Conservation (phyloP, 2,329 filamentous ascomycete species). For the Sporothrix curviconia region DNA sequence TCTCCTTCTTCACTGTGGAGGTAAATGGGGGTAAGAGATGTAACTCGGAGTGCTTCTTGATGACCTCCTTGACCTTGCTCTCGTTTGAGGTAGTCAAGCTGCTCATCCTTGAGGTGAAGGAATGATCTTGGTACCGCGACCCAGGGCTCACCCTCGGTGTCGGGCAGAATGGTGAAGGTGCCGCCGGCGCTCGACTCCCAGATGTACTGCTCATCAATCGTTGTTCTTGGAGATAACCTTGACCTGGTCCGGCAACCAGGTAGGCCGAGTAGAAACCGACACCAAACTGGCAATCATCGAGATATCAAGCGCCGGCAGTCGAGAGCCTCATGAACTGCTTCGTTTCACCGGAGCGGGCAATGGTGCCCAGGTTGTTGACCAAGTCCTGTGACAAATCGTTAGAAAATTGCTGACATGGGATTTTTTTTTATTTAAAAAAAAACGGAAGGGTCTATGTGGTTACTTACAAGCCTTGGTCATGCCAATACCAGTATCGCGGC, state of each 20-base stretch:
- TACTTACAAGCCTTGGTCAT: conserved; percentile 99
- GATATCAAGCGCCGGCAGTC: conserved; percentile 94
- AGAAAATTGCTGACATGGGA: too few species aligned
- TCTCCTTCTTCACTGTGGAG: conserved; percentile 99
- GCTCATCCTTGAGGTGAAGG: conserved; percentile 99
- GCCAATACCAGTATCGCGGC: conserved; percentile 95
- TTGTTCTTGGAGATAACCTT: conserved; percentile 98
- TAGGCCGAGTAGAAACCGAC: conserved; percentile 99
- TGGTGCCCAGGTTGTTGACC: conserved; percentile 99
- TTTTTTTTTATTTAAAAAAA: too few species aligned
- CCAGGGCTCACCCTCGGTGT: conserved; percentile 88
- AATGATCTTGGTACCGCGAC: conserved; percentile 95
- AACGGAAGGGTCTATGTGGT: not conserved
- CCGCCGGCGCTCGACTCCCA: conserved; percentile 98
- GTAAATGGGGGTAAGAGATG: conserved; percentile 99
- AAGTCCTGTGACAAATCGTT: conserved; percentile 60
- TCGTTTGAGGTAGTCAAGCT: conserved; percentile 97
- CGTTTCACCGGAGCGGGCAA: conserved; percentile 96
- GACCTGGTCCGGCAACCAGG: conserved; percentile 94
- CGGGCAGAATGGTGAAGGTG: conserved; percentile 87
- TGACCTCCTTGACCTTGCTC: conserved; percentile 99
- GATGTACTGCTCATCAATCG: conserved; percentile 99
- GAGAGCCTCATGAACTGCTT: conserved; percentile 99
- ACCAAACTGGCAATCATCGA: conserved; percentile 99
- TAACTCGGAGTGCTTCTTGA: conserved; percentile 99